Percentiles rank a stretch among this genome's conserved stretches.
Evolutionary conservation across 768 basidiomycete genomes (phyloP).

Genomic region (Suillus tomentosus): DNA sequence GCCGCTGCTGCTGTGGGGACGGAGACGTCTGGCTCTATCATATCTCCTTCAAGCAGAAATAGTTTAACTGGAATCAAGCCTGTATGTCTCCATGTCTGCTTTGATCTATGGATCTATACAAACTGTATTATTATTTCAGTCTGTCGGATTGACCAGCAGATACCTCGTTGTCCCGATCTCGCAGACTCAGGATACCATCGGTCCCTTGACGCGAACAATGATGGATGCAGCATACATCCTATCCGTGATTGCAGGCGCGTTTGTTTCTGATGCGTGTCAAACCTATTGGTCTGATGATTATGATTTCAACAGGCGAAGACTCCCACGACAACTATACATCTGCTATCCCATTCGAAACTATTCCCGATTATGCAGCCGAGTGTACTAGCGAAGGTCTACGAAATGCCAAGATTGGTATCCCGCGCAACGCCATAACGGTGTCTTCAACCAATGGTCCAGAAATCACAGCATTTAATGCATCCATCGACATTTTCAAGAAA

Average conservation of each 20-base stretch:
- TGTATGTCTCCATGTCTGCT: slow-evolving; percentile 17
- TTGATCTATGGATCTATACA: not conserved
- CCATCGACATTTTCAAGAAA: not conserved
- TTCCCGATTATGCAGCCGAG: slow-evolving; percentile 2
- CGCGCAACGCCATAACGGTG: slow-evolving; percentile 3
- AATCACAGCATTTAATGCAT: slow-evolving; percentile 1
- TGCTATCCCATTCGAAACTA: slow-evolving; percentile 6
- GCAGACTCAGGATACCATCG: slow-evolving; percentile 53
- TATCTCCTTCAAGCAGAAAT: slow-evolving; percentile 48
- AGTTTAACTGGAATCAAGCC: slow-evolving; percentile 58
- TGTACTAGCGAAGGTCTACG: not conserved
- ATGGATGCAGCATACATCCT: slow-evolving; percentile 55
- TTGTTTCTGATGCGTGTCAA: not conserved
- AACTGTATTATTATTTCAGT: slow-evolving; percentile 4
- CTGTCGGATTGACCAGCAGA: slow-evolving; percentile 5
- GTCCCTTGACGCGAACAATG: slow-evolving; percentile 51
- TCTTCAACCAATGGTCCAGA: slow-evolving; percentile 5
- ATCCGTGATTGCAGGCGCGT: slow-evolving; percentile 48
- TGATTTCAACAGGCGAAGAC: not conserved
- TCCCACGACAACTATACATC: slow-evolving; percentile 8
- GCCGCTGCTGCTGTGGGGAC: slow-evolving; percentile 44
- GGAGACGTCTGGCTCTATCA: slow-evolving; percentile 53
- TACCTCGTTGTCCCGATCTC: slow-evolving; percentile 51
- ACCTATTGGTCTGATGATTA: not conserved
- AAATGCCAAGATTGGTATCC: slow-evolving; percentile 3